Percentiles rank a stretch among this genome's conserved stretches.
Evolutionary conservation across 768 basidiomycete species (phyloP).

Genomic region (Heimioporus sp.): DNA sequence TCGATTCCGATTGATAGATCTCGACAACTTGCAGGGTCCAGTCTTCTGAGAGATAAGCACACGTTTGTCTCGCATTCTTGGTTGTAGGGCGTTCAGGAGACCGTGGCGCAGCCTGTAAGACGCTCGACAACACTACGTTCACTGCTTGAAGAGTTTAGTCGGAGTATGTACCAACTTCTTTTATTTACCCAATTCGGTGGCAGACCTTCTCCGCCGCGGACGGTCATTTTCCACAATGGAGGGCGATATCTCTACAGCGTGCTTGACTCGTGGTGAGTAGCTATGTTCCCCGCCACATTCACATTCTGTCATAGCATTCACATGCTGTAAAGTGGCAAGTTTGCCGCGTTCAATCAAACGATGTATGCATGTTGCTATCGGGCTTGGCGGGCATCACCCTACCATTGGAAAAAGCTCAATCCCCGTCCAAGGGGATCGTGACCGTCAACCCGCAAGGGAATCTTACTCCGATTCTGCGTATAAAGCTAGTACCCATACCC

Average conservation of each 20-base stretch:
- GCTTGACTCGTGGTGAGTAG: neutral
- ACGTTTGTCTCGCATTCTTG: neutral
- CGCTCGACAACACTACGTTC: no score
- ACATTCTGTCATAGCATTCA: neutral
- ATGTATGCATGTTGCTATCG: neutral
- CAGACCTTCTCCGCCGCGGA: no score
- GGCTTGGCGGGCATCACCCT: neutral
- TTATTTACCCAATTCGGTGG: no score
- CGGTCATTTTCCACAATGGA: neutral
- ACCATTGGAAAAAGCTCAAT: conserved; percentile 3
- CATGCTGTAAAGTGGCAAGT: conserved; percentile 11
- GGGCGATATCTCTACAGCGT: no score
- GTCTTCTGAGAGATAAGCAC: neutral
- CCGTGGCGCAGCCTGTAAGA: neutral
- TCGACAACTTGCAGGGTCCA: neutral
- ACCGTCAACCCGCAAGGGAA: neutral
- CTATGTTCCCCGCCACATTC: conserved; percentile 11
- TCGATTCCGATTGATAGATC: no score
- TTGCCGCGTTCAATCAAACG: conserved; percentile 16
- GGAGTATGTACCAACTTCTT: no score
- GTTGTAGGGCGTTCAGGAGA: neutral
- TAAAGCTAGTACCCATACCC: conserved; percentile 3
- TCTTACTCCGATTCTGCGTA: conserved; percentile 5
- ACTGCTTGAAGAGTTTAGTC: no score
- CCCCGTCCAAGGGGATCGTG: conserved; percentile 1